Conservation (phyloP, 495 filamentous ascomycete species). For the Penicillium daleae region DNA sequence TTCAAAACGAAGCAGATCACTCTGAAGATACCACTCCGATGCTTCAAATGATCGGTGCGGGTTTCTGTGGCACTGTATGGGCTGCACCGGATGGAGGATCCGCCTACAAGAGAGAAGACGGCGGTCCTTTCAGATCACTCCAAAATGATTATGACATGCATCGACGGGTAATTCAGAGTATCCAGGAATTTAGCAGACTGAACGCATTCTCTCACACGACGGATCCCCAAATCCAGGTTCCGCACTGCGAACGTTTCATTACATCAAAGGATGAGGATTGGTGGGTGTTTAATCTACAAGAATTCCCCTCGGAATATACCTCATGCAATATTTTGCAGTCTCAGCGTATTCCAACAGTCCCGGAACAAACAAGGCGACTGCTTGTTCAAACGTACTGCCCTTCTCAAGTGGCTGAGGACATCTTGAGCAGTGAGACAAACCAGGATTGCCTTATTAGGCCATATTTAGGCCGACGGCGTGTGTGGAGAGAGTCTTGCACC, state of each 20-base stretch:
- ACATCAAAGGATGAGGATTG: conserved; percentile 27
- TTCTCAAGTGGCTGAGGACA: conserved; percentile 17
- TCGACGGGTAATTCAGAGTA: conserved; percentile 18
- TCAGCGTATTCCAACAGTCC: conserved; percentile 47
- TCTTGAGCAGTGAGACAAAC: conserved; percentile 36
- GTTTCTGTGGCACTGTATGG: conserved; percentile 39
- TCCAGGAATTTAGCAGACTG: neutral
- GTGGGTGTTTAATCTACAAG: conserved; percentile 35
- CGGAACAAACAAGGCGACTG: conserved; percentile 23
- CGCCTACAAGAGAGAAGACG: conserved; percentile 44
- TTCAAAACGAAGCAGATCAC: no score
- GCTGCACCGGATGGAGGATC: conserved; percentile 17
- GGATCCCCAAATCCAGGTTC: conserved; percentile 22
- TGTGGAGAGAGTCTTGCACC: neutral
- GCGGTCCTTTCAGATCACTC: conserved; percentile 36
- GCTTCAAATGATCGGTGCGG: conserved; percentile 25
- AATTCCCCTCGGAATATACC: conserved; percentile 33
- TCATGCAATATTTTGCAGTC: conserved; percentile 44
- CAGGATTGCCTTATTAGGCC: conserved; percentile 50
- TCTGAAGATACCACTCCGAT: neutral
- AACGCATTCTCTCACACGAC: neutral
- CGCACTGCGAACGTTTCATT: conserved; percentile 29
- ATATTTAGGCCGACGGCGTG: conserved; percentile 47
- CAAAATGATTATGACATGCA: conserved; percentile 43
- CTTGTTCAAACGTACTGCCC: conserved; percentile 43